phyloP scores from a whole-genome alignment of 106 monocot species.

The Platanthera guangdongensis region DNA sequence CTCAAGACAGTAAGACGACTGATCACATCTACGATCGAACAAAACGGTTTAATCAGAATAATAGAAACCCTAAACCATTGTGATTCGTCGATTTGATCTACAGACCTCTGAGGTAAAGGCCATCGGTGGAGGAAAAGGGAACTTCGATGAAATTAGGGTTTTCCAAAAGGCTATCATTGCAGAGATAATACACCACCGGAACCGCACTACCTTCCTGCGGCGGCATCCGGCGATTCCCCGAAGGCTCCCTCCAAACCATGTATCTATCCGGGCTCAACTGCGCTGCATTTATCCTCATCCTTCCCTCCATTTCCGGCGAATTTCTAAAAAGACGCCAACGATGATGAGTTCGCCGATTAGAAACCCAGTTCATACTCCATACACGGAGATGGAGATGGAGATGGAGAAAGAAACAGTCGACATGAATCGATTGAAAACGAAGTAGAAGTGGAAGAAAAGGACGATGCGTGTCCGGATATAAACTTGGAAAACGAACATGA shows the following conservation, averaged over 20 bases:
- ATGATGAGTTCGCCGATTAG: not conserved
- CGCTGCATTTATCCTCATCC: slow-evolving; percentile 13
- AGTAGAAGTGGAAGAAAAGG: not conserved
- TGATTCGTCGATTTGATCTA: not conserved
- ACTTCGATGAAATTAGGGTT: slow-evolving; percentile 69
- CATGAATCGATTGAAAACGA: not conserved
- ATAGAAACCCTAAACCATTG: not conserved
- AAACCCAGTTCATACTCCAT: not conserved
- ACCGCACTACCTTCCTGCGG: slow-evolving; percentile 18
- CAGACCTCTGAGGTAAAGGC: slow-evolving; percentile 64
- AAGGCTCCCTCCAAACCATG: slow-evolving; percentile 8
- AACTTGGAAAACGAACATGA: no score
- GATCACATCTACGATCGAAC: slow-evolving; percentile 49
- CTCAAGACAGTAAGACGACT: slow-evolving; percentile 48
- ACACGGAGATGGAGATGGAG: slow-evolving; percentile 4
- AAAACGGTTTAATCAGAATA: not conserved
- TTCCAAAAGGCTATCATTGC: slow-evolving; percentile 46
- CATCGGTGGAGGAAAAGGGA: slow-evolving; percentile 41
- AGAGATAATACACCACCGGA: slow-evolving; percentile 56
- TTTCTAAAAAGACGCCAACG: not conserved
- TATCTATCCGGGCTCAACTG: slow-evolving; percentile 38
- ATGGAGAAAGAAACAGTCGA: not conserved
- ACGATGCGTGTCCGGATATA: no score
- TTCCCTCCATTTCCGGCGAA: slow-evolving; percentile 19
- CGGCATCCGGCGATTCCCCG: slow-evolving; percentile 1